Evolutionary conservation across 2,329 filamentous ascomycete species (phyloP), one percentile per base, ranked within the genome.

Genomic region (Thelonectria olida): DNA sequence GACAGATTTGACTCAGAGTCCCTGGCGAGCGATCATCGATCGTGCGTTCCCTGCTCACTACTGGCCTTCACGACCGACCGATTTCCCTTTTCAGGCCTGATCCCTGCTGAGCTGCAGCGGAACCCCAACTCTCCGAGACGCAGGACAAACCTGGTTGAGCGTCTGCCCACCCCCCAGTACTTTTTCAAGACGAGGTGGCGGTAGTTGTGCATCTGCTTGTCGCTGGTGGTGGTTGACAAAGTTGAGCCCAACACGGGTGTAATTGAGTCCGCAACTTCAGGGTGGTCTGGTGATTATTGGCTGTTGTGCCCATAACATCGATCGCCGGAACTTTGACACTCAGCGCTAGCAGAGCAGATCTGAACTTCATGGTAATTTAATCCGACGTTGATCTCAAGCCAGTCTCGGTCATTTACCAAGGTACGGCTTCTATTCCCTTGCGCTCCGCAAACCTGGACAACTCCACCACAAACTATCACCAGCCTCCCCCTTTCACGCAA

Each of bases 1-100:
- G 69, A 72, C 69, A 72, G 69, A 63, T 72, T 71, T 69, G 66
- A 72, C 65, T 71, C 69, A 67, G 56, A 69, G 53, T 67, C 61
- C 45, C 65, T 61, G 56, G 59, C 50, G 65, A 68, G 57, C 60
- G 66, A 72, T 71, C 65, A 70, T 55, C 58, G 67, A 70, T 68
- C 67, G 64, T 59, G 65, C 25, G 22, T 45, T 61, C 56, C 53
- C 56, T 61, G 49, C 52, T 55, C 39, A 38, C 41, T 45, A 10
- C 13, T 39, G 27, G 50, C 31, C 44, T 17, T 38, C 50, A 20
- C 22, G 64, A 60, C 39, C 59, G 52, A 61, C 65, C 27, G 41
- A 61, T 58, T 48, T 64, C 49, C 60, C 52, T 44, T 54, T 56
- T 58, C 61, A 61, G 60, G 48, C 52, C 42, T 66, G 54, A 71